Base-by-base conservation (phyloP, 1,139 yeast genomes). In the Petasospora rhodanensis region DNA sequence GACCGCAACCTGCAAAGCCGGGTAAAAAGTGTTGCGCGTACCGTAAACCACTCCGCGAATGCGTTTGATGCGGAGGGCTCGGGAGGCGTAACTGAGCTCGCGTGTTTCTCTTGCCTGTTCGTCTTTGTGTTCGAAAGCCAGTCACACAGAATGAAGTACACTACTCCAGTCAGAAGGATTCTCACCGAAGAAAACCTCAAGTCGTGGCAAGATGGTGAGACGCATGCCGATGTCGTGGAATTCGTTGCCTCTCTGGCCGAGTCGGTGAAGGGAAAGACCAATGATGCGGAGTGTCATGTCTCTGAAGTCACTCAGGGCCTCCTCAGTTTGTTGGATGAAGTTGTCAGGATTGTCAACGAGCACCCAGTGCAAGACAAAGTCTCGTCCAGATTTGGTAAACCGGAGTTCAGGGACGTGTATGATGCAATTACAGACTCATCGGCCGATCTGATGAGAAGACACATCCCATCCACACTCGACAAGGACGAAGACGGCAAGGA, bases 351-450 rank as follows among this genome's bases (percentile, higher is more conserved):
- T 0, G 68, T 82, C 1, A 66, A 66, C 3, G 45, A 51, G 2
- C 74, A 82, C 51, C 96, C 96, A 0, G 89, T 94, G 0, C 54
- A 61, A 4, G 60, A 70, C 14, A 72, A 75, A 36, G 68, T 66
- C n/a, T 60, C 72, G 2, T 82, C 96, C 7, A 66, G 99, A 42
- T 91, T 91, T 55, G 99, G 99, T 2, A 93, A 93, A 51, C 66
- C 76, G 9, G 97, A 91, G 54, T 91, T 91, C 58, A 67, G 83
- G 29, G 89, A 78, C 40, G 85, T 89, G 50, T 86, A 83, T 55
- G 94, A 86, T 53, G 80, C 74, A n/a, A 49, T 87, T 7, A 41
- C 52, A 9, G 32, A 41, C 2, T 52, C 54, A n/a, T 49, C 69
- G 0, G 43, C 45, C 3, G 47, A 43, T 0, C 45, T 67, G 45